Base-by-base conservation (phyloP, 2,329 filamentous ascomycete species). In the Pyricularia grisea region DNA sequence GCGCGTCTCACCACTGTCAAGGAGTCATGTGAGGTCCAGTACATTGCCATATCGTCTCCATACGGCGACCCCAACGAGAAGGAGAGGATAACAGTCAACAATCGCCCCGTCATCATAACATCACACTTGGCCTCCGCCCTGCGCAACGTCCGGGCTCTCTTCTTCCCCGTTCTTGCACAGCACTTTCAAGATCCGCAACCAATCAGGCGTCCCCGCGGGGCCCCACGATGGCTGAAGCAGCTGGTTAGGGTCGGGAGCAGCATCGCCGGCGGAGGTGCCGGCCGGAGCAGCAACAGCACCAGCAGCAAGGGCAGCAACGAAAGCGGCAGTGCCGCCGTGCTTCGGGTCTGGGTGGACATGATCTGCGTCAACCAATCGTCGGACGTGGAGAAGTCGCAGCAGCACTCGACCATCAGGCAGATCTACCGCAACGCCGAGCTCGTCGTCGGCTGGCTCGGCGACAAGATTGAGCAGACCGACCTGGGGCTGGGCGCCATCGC, bases 121-220 rank as follows among this genome's bases (percentile, higher is more conserved):
- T 66, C 72, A 5, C 74, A 76, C 70, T 71, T 79, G 23, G 71
- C 73, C 17, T 71, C 75, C 68, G 77, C 77, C 11, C 71, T 78
- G 42, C 74, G 74, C 33, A 72, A 78, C 65, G 74, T 77, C 20
- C 77, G 77, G 63, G 73, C 75, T 60, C 75, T 79, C 69, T 78
- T 79, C 72, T 74, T 76, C 63, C 74, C 73, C 42, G 74, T 74
- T 64, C 69, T 74, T 25, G 69, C 66, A 33, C 72, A 71, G 63
- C 72, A 73, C 31, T 72, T 63, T 64, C 72, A 73, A 30, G 71
- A 72, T 12, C 70, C 50, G 68, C 72, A 70, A 17, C 69, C 67
- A 7, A 66, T 68, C 28, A 69, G 63, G 58, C 72, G 58, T 10
- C 25, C 72, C 12, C 71, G 72, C 61, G 72, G 72, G 14, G 69